Conservation (phyloP, 2,329 filamentous ascomycete genomes). For the Colletotrichum salicis region DNA sequence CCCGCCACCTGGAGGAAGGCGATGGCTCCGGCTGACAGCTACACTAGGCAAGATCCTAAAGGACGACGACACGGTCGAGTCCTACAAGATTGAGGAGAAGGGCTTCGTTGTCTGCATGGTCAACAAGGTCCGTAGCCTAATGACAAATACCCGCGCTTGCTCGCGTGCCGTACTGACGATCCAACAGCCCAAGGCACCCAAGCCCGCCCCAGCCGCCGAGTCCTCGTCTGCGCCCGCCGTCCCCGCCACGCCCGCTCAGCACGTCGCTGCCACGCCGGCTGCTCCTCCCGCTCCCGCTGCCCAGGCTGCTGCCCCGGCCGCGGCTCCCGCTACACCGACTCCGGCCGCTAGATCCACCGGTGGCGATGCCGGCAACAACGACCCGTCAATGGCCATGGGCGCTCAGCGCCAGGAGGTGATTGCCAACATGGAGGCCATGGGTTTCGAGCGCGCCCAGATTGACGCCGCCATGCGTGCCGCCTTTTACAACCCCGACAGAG, state of each 20-base stretch:
- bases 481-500: slow-evolving; percentile 96
- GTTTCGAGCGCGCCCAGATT: slow-evolving; percentile 88
- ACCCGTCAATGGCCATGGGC: slow-evolving; percentile 86
- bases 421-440: slow-evolving; percentile 96
- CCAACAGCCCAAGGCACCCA: slow-evolving; percentile 70
- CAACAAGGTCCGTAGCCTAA: slow-evolving; percentile 76
- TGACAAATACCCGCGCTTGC: neutral
- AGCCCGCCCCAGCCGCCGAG: slow-evolving; percentile 67
- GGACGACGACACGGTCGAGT: slow-evolving; percentile 95
- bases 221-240: slow-evolving; percentile 68
- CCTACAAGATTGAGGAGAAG: slow-evolving; percentile 99
- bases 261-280: slow-evolving; percentile 61
- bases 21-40: slow-evolving; percentile 11
- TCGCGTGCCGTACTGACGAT: slow-evolving; percentile 27
- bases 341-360: slow-evolving; percentile 60
- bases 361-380: slow-evolving; percentile 64
- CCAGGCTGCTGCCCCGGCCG: slow-evolving; percentile 55
- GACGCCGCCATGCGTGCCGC: slow-evolving; percentile 95
- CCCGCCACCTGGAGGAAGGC: slow-evolving; percentile 21
- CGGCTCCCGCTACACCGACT: slow-evolving; percentile 64
- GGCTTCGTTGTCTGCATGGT: slow-evolving; percentile 99
- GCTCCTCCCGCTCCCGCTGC: slow-evolving; percentile 63
- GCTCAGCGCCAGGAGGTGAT: slow-evolving; percentile 84
- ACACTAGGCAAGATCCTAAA: slow-evolving; percentile 92
- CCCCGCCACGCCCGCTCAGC: slow-evolving; percentile 71